These are phyloP conservation scores for Podospora sp. DNA, from an alignment of 495 filamentous ascomycete species.

Conservation along the genomic window DNA sequence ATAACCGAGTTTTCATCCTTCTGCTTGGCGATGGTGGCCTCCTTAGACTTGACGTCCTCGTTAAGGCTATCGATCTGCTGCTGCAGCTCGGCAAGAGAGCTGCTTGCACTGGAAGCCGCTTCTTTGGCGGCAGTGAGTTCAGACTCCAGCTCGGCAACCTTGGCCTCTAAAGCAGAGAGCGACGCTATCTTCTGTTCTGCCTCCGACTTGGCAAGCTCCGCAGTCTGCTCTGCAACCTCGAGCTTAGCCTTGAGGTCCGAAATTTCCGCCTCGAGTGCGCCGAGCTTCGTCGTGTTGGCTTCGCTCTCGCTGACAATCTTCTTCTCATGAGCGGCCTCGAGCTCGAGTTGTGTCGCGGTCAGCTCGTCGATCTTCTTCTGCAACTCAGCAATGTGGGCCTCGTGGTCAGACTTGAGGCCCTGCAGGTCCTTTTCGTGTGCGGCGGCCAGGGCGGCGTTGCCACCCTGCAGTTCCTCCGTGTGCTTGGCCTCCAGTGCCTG, in stretches of 20 bases:
- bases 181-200: slow-evolving; percentile 35
- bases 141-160: slow-evolving; percentile 41
- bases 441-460: slow-evolving; percentile 32
- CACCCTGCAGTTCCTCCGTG: slow-evolving; percentile 43
- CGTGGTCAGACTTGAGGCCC: slow-evolving; percentile 47
- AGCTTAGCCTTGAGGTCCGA: slow-evolving; percentile 44
- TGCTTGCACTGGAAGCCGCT: slow-evolving; percentile 40
- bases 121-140: slow-evolving; percentile 42
- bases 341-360: slow-evolving; percentile 31
- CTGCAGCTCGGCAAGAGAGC: slow-evolving; percentile 45
- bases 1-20: slow-evolving; percentile 49
- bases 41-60: slow-evolving; percentile 44
- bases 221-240: slow-evolving; percentile 36
- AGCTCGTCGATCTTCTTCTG: slow-evolving; percentile 50
- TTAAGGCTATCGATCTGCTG: slow-evolving; percentile 44
- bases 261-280: slow-evolving; percentile 45
- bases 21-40: slow-evolving; percentile 47
- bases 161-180: slow-evolving; percentile 40
- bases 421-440: slow-evolving; percentile 43
- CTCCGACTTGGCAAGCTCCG: slow-evolving; percentile 45
- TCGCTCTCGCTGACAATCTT: slow-evolving; percentile 36
- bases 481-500: slow-evolving; percentile 46
- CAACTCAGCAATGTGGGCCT: slow-evolving; percentile 39
- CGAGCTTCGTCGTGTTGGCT: slow-evolving; percentile 39
- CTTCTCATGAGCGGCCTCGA: slow-evolving; percentile 35